Evolutionary conservation across 2,329 filamentous ascomycete species (phyloP).

Genomic region (Magnaporthiopsis rhizophila): DNA sequence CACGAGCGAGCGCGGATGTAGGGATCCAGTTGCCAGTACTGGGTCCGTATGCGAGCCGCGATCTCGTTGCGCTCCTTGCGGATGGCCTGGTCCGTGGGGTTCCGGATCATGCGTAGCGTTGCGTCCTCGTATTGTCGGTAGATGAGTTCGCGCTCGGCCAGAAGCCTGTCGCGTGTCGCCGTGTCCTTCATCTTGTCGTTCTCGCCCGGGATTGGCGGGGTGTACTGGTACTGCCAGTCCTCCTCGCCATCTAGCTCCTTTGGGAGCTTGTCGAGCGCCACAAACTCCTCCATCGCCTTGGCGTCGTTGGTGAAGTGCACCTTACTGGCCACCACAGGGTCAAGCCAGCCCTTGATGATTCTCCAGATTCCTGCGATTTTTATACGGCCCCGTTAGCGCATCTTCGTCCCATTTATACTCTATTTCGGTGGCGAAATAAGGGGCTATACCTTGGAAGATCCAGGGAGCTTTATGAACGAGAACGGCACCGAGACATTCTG

Average conservation of each 20-base stretch:
- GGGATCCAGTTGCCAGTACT: conserved; percentile 87
- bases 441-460: conserved; percentile 74
- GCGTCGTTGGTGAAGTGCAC: conserved; percentile 84
- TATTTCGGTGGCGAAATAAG: neutral
- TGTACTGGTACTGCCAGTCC: conserved; percentile 74
- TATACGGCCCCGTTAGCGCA: conserved; percentile 4
- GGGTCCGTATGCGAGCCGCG: conserved; percentile 55
- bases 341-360: conserved; percentile 91
- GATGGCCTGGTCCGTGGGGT: conserved; percentile 37
- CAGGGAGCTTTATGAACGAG: conserved; percentile 94
- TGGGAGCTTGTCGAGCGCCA: conserved; percentile 61
- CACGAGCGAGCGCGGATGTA: conserved; percentile 75
- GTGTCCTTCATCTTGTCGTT: conserved; percentile 66
- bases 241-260: conserved; percentile 83
- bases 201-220: conserved; percentile 68
- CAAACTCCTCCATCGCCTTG: conserved; percentile 70
- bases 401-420: neutral
- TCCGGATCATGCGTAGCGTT: conserved; percentile 67
- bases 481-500: conserved; percentile 81
- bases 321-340: conserved; percentile 90
- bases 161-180: conserved; percentile 53
- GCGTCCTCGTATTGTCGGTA: conserved; percentile 65
- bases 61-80: conserved; percentile 53
- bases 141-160: conserved; percentile 55
- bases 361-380: conserved; percentile 70